Evolutionary conservation across 345 rosid genomes (phyloP).

Genomic region (Citrus reticulata): DNA sequence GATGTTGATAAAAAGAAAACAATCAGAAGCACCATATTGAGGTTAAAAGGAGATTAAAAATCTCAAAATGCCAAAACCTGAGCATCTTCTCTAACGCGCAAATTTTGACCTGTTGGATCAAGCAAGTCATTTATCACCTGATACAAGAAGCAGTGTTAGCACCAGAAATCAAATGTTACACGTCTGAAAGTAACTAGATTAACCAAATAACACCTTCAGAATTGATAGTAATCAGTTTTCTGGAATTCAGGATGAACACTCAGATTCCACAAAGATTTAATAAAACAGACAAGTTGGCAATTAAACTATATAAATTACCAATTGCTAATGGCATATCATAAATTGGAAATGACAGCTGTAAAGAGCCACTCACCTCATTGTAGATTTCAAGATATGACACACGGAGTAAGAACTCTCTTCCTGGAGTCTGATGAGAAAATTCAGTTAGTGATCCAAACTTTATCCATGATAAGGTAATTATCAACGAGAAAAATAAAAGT

Average conservation of each 20-base stretch:
- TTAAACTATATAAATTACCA: not conserved
- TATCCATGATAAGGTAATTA: not conserved
- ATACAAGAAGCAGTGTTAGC: constrained; percentile 22
- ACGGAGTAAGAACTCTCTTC: constrained; percentile 95
- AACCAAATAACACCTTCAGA: not conserved
- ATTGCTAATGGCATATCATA: not conserved
- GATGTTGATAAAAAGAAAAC: not conserved
- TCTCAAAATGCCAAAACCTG: constrained; percentile 52
- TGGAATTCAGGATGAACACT: not conserved
- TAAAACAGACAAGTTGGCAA: not conserved
- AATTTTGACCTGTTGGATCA: constrained; percentile 98
- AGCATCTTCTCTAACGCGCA: constrained; percentile 98
- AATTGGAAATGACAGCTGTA: constrained; percentile 2
- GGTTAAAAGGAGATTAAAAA: not conserved
- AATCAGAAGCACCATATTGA: not conserved
- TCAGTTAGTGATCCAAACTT: constrained; percentile 18
- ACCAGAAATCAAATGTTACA: constrained; percentile 9
- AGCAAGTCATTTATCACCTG: constrained; percentile 99
- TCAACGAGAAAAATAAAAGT: not conserved
- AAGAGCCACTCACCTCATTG: constrained; percentile 71
- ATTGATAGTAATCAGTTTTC: not conserved
- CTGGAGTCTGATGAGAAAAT: constrained; percentile 76
- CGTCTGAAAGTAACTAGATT: not conserved
- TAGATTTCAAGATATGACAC: constrained; percentile 99
- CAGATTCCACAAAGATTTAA: not conserved